These are phyloP conservation scores for Exutisphaerella laricina DNA, from an alignment of 2,329 filamentous ascomycete species.

Conservation along the genomic window DNA sequence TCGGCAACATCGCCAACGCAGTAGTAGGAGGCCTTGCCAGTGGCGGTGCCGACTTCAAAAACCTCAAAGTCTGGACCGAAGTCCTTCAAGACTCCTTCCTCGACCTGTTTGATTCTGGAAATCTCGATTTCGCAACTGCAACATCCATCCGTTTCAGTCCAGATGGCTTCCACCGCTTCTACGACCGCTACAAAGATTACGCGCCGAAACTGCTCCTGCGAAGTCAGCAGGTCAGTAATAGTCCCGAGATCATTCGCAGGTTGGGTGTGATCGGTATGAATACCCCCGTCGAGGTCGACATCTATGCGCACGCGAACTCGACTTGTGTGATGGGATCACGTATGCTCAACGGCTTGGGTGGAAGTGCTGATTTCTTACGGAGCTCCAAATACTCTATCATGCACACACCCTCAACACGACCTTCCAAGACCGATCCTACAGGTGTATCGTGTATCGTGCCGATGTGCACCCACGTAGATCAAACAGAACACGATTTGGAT, in stretches of 20 bases:
- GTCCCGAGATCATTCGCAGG: constrained; percentile 81
- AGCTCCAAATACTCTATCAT: constrained; percentile 82
- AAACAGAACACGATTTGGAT: constrained; percentile 88
- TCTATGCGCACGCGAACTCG: constrained; percentile 88
- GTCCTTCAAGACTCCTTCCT: constrained; percentile 90
- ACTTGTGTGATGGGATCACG: constrained; percentile 84
- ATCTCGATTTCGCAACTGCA: constrained; percentile 82
- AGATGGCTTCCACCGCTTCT: constrained; percentile 86
- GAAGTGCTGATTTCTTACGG: constrained; percentile 75
- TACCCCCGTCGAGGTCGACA: constrained; percentile 89
- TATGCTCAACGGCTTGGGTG: constrained; percentile 81
- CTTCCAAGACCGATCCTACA: constrained; percentile 73
- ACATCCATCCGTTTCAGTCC: constrained; percentile 88
- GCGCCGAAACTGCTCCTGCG: constrained; percentile 76
- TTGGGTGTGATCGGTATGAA: constrained; percentile 92
- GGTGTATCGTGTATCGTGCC: constrained; percentile 86
- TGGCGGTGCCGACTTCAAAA: constrained; percentile 69
- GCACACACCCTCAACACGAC: constrained; percentile 80
- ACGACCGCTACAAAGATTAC: constrained; percentile 76
- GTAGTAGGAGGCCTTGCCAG: constrained; percentile 77
- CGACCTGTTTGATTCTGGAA: constrained; percentile 82
- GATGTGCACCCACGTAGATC: constrained; percentile 87
- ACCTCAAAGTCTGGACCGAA: constrained; percentile 90
- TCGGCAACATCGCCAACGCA: constrained; percentile 90
- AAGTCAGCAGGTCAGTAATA: constrained; percentile 83